Base-by-base conservation (phyloP, 768 basidiomycete species). In the Hericium rajendrae region DNA sequence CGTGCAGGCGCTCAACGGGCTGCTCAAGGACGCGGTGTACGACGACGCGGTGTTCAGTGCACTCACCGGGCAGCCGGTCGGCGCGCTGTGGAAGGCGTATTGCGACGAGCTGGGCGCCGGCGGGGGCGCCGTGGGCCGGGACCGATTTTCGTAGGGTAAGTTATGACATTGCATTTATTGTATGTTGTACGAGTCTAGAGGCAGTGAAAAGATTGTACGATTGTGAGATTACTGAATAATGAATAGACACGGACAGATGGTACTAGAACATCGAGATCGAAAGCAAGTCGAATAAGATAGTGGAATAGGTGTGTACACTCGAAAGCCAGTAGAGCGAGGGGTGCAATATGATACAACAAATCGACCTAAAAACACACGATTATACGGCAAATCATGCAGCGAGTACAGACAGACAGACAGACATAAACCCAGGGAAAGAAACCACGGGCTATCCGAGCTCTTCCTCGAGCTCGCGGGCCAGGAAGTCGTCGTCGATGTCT, bases 401-500 rank as follows among this genome's bases (percentile, higher is more conserved):
- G 37, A 61, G 46, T 55, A 55, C 26, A n/a, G 39, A 51, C 22
- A 61, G 39, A 51, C 22, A 61, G 32, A 11, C 9, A 48, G 28
- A 32, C 32, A 32, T 32, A 32, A 32, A 32, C 32, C 32, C 32
- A 32, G 32, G 32, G 6, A 46, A 46, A 46, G n/a, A 20, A 20
- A 48, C 4, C 22, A 12, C 10, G 37, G 18, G 63, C 70, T 83
- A 90, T 80, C 86, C 84, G 81, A 78, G 81, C 59, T 89, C 87
- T 67, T 85, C 85, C 66, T 82, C 86, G 62, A 91, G 73, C 65
- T 86, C 89, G 40, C 84, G 77, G n/a, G 87, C 83, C n/a, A 90
- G 73, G 67, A 89, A 89, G 67, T 90, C 88, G 43, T 88, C 87
- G 4, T 87, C 86, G 1, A 79, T 78, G 1, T 82, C 82, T 0